phyloP scores from a whole-genome alignment of 441 rosid species.

The Metrosideros polymorpha region DNA sequence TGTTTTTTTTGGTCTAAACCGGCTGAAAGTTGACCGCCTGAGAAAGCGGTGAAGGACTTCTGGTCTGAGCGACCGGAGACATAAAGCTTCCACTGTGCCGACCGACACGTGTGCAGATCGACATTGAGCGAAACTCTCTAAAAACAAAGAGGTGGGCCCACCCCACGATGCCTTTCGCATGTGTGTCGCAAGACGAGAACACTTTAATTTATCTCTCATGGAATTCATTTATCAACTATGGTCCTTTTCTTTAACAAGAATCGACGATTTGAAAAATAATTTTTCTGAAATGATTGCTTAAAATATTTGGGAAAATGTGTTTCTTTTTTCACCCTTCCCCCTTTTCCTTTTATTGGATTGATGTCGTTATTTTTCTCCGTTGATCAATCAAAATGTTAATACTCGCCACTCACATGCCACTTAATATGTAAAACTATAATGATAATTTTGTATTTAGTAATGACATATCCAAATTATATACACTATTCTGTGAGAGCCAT shows the following conservation, averaged over 20 bases:
- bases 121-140: background rate
- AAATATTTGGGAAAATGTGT: background rate
- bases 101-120: background rate
- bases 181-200: too few relatives aligned
- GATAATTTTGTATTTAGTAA: background rate
- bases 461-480: background rate
- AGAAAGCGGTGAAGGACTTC: background rate
- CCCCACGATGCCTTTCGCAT: too few relatives aligned
- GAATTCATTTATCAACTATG: too few relatives aligned
- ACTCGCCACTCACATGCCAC: background rate
- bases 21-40: background rate
- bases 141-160: too few relatives aligned
- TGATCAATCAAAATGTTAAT: background rate
- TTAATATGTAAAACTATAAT: background rate
- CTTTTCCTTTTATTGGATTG: background rate
- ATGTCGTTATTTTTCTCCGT: background rate
- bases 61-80: background rate
- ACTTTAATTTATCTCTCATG: too few relatives aligned
- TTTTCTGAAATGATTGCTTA: too few relatives aligned
- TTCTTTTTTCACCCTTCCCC: background rate
- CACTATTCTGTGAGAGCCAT: rapidly evolving
- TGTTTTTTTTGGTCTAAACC: too few relatives aligned
- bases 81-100: background rate
- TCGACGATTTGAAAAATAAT: too few relatives aligned
- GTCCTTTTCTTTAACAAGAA: too few relatives aligned